Conservation (phyloP, 1,284 basidiomycete genomes). For the Heliocybe sulcata region DNA sequence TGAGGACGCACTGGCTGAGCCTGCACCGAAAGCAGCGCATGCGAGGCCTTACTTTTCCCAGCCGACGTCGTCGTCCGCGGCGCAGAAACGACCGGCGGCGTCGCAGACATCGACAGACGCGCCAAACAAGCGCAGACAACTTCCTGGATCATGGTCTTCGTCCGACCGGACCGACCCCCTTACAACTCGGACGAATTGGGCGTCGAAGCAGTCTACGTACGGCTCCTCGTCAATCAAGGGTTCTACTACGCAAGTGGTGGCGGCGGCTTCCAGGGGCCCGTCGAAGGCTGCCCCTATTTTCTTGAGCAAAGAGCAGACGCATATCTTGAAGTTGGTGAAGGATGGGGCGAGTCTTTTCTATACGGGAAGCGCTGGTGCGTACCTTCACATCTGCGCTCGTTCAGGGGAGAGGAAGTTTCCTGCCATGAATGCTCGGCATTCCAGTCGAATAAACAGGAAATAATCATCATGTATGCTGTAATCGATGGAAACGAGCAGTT, state of each 20-base stretch:
- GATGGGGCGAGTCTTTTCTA: slow-evolving; percentile 85
- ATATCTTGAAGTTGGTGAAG: slow-evolving; percentile 73
- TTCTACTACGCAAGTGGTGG: not conserved
- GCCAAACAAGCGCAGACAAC: slow-evolving; percentile 1
- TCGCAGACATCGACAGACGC: not conserved
- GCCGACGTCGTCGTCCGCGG: not conserved
- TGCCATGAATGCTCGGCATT: too few species aligned
- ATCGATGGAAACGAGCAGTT: too few species aligned
- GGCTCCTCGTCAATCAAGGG: not conserved
- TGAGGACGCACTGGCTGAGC: not conserved
- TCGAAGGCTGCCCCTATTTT: slow-evolving; percentile 38
- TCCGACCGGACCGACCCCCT: not conserved
- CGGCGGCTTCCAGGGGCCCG: slow-evolving; percentile 11
- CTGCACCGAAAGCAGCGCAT: not conserved
- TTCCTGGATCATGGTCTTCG: slow-evolving; percentile 1
- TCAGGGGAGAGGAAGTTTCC: too few species aligned
- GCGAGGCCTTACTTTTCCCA: not conserved
- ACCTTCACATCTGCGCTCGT: too few species aligned
- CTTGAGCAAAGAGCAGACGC: slow-evolving; percentile 79
- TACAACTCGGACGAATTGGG: not conserved
- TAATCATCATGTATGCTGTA: too few species aligned
- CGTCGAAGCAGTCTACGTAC: not conserved
- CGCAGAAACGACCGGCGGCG: not conserved
- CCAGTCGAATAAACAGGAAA: too few species aligned
- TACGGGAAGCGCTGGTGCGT: slow-evolving; percentile 91